phyloP scores from a whole-genome alignment of 2,329 filamentous ascomycete genomes.

The Teratosphaeria zuluensis region DNA sequence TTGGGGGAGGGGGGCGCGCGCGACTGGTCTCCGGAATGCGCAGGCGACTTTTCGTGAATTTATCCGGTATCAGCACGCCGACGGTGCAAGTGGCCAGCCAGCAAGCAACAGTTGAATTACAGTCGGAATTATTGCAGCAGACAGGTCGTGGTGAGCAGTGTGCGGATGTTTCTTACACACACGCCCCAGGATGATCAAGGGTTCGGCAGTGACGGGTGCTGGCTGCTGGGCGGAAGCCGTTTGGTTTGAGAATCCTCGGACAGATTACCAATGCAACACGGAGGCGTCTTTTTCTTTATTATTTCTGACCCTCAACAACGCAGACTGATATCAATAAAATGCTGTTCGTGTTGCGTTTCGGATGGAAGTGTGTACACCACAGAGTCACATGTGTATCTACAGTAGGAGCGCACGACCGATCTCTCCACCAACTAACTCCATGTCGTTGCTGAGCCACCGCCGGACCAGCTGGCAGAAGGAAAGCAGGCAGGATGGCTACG shows the following conservation, averaged over 20 bases:
- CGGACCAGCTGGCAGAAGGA: neutral
- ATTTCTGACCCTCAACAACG: neutral
- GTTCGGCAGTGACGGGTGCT: neutral
- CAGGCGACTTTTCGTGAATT: neutral
- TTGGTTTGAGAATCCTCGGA: neutral
- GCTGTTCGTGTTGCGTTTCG: neutral
- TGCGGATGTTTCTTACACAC: neutral
- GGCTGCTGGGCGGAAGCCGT: neutral
- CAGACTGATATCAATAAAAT: neutral
- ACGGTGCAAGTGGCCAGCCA: neutral
- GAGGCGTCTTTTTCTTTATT: neutral
- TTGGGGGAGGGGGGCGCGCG: neutral
- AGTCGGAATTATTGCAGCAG: neutral
- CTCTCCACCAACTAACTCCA: neutral
- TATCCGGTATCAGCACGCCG: neutral
- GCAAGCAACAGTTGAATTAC: neutral
- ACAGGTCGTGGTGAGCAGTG: neutral
- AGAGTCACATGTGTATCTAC: neutral
- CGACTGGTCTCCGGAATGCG: neutral
- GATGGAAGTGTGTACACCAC: neutral
- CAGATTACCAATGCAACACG: neutral
- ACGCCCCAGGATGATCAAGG: neutral
- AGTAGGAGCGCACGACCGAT: neutral
- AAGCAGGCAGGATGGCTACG: neutral
- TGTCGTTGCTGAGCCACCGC: neutral